These are phyloP conservation scores for Geum urbanum DNA, from an alignment of 306 rosid genomes.

Conservation along the genomic window DNA sequence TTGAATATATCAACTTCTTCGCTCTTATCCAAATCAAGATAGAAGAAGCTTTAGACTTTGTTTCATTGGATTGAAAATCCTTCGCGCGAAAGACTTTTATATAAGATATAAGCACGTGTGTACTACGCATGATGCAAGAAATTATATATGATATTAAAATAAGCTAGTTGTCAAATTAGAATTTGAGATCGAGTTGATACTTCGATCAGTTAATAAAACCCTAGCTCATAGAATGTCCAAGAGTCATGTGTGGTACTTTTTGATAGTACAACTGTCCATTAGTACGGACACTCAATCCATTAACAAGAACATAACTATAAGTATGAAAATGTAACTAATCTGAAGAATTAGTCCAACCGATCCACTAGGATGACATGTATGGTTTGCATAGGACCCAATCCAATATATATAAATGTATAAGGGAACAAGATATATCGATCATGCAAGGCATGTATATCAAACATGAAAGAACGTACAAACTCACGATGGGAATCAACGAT, in stretches of 20 bases:
- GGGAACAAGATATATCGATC: neutral
- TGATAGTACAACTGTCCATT: neutral
- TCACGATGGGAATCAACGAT: neutral
- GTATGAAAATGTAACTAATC: neutral
- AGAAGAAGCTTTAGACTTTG: neutral
- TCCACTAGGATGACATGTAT: too few relatives aligned
- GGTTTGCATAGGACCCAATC: too few relatives aligned
- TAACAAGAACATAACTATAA: neutral
- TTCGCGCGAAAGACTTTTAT: neutral
- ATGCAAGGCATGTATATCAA: neutral
- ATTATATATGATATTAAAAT: neutral
- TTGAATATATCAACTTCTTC: conserved; percentile 8
- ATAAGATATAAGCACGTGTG: neutral
- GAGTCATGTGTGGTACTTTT: neutral
- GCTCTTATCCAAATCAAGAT: neutral
- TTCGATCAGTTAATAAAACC: neutral
- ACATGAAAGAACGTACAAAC: neutral
- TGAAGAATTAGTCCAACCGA: neutral
- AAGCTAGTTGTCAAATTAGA: neutral
- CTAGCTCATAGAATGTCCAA: neutral
- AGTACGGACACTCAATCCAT: neutral
- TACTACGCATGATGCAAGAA: neutral
- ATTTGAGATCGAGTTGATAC: neutral
- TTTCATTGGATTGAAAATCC: neutral
- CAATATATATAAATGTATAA: too few relatives aligned